Base-by-base conservation (phyloP, 352 stramenopile genomes). In the Phytophthora niederhauseri region DNA sequence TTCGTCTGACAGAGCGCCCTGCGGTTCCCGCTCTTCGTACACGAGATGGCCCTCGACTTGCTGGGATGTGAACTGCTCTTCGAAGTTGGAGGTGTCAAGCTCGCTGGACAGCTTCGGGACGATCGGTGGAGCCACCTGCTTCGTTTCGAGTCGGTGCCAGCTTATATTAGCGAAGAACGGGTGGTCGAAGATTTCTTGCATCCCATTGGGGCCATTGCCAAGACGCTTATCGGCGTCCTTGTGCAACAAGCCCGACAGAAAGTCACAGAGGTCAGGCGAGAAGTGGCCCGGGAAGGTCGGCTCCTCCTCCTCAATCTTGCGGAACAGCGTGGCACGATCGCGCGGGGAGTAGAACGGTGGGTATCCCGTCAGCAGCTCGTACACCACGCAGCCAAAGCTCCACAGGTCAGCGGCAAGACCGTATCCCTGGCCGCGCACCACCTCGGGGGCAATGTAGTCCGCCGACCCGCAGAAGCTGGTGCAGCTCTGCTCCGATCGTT, bases 281-380 rank as follows among this genome's bases (percentile, higher is more conserved):
- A 99, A 84, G 65, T 98, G 91, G 28, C 74, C 77, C n/a, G 96
- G 97, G 75, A 98, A 99, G 26, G 79, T 82, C 8, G 98, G 85
- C 34, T 98, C 83, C 19, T 87, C 87, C 41, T 89, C 86, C 54
- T 97, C 84, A 64, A 99, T 99, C 77, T 99, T 99, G 64, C 97
- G 90, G 72, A 99, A 99, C 30, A 99, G 83, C 62, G 94, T 78
- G 50, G 97, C 89, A 11, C 97, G 90, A 66, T 93, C 83, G n/a
- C 73, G 75, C 12, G 80, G 85, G 19, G 73, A 84, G 77, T 99
- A 99, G 72, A 99, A 99, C 28, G 89, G 89, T 49, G 89, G 87
- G 53, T 91, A 93, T 9, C 89, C 89, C 8, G 85, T 96, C 45
- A 96, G 75, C 57, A 96, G 67, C 62, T 95, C 87, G 66, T 88